A percentile compares a stretch with the other conserved stretches of the same genome.
Conservation (phyloP, 108 stramenopile species). For the Epipyxis sp. region DNA sequence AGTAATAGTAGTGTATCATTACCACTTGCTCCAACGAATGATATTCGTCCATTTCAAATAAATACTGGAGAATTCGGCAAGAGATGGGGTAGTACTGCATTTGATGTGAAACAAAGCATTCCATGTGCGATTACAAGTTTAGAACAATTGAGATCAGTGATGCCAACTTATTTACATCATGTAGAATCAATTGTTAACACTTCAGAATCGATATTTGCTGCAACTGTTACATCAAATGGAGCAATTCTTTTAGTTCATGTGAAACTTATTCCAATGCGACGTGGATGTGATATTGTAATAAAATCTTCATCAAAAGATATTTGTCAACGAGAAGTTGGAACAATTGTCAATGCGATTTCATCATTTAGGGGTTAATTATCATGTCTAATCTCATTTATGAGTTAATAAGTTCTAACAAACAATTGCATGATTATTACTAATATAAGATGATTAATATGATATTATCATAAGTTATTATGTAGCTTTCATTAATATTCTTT, state of each 20-base stretch:
- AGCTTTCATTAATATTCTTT: no score
- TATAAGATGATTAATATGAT: no score
- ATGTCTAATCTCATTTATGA: neutral
- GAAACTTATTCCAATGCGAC: slow-evolving; percentile 49
- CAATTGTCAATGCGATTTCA: neutral
- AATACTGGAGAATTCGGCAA: slow-evolving; percentile 82
- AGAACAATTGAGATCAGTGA: slow-evolving; percentile 58
- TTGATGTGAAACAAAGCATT: slow-evolving; percentile 60
- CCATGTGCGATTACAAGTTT: slow-evolving; percentile 51
- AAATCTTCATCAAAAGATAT: neutral
- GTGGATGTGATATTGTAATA: neutral
- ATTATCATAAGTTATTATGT: no score
- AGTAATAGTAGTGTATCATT: slow-evolving; percentile 63
- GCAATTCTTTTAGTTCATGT: slow-evolving; percentile 70
- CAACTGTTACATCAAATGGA: slow-evolving; percentile 65
- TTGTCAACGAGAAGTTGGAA: neutral
- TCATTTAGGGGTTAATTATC: neutral
- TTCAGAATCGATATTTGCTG: slow-evolving; percentile 77
- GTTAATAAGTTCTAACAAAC: no score
- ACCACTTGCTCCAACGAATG: slow-evolving; percentile 50
- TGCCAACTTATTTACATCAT: slow-evolving; percentile 63
- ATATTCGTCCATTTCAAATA: slow-evolving; percentile 71
- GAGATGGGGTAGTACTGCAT: slow-evolving; percentile 69
- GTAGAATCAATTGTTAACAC: slow-evolving; percentile 80
- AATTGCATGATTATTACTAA: no score